A percentile compares a stretch with the other conserved stretches of the same genome.
phyloP scores from a whole-genome alignment of 2,329 filamentous ascomycete species.

The Alternaria angustiovoidea region DNA sequence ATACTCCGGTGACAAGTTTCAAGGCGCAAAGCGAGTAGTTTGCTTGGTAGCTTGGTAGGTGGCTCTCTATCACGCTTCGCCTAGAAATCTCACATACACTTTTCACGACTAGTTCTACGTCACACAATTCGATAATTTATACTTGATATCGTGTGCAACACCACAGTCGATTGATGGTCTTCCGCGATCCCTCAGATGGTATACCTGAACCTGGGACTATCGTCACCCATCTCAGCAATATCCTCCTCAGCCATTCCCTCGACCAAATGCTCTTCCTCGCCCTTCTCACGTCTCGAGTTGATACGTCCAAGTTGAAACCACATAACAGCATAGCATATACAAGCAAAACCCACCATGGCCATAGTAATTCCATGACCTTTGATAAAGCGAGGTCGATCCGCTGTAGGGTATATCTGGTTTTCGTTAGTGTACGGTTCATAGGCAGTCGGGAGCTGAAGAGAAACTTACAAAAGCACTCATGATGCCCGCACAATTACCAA shows the following conservation, averaged over 20 bases:
- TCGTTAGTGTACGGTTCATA: conserved; percentile 12
- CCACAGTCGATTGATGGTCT: neutral
- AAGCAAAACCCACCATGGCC: conserved; percentile 57
- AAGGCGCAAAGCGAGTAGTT: neutral
- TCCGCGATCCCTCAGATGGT: conserved; percentile 29
- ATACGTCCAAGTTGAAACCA: conserved; percentile 49
- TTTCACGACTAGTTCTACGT: no score
- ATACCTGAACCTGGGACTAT: conserved; percentile 56
- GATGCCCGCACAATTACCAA: conserved; percentile 75
- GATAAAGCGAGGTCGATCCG: conserved; percentile 57
- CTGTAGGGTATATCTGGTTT: conserved; percentile 55
- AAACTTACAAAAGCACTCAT: conserved; percentile 72
- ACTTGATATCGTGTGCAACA: no score
- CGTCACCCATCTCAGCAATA: conserved; percentile 56
- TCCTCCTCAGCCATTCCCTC: conserved; percentile 54
- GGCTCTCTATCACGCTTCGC: neutral
- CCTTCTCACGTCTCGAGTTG: conserved; percentile 50
- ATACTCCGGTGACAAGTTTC: neutral
- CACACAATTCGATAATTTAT: neutral
- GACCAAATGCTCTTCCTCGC: conserved; percentile 52
- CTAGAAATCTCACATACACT: neutral
- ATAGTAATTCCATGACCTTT: conserved; percentile 63
- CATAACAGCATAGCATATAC: conserved; percentile 49
- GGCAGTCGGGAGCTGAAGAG: neutral
- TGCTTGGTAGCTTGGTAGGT: neutral